A percentile compares a stretch with the other conserved stretches of the same genome.
phyloP scores from a whole-genome alignment of 2,329 filamentous ascomycete genomes.

The Fusarium sp. region DNA sequence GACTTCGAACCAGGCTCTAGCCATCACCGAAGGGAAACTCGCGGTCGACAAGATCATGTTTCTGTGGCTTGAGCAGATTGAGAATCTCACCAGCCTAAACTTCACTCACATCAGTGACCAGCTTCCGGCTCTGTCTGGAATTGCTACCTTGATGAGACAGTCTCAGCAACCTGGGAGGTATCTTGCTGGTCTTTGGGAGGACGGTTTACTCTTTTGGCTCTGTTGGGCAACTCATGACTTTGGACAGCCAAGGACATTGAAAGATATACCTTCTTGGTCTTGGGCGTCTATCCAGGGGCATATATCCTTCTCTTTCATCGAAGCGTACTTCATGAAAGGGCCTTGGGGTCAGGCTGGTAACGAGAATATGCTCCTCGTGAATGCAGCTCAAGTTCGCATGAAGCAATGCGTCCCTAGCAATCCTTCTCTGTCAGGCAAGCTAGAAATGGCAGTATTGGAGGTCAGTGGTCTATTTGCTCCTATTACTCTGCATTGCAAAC shows the following conservation, averaged over 20 bases:
- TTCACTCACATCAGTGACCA: slow-evolving; percentile 10
- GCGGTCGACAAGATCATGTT: background rate
- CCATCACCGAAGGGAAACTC: background rate
- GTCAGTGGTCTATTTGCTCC: background rate
- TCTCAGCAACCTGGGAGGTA: slow-evolving; percentile 1
- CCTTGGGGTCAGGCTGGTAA: slow-evolving; percentile 4
- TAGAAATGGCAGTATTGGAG: background rate
- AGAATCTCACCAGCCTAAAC: slow-evolving; percentile 2
- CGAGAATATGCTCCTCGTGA: background rate
- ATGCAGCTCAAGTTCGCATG: background rate
- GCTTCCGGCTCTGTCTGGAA: slow-evolving; percentile 1
- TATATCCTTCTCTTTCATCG: background rate
- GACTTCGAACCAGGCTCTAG: slow-evolving; percentile 4
- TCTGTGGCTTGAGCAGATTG: background rate
- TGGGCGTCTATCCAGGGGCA: background rate
- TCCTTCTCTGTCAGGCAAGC: slow-evolving; percentile 5
- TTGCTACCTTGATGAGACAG: slow-evolving; percentile 3
- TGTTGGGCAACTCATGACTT: background rate
- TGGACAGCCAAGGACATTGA: background rate
- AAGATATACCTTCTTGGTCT: slow-evolving; percentile 5
- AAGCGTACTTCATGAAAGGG: slow-evolving; percentile 1
- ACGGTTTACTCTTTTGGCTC: background rate
- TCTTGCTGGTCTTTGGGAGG: slow-evolving; percentile 8
- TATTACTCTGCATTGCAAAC: background rate
- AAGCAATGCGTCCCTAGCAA: background rate